Evolutionary conservation across 805 yeast genomes (phyloP).

Genomic region (Lipomyces mesembrius): DNA sequence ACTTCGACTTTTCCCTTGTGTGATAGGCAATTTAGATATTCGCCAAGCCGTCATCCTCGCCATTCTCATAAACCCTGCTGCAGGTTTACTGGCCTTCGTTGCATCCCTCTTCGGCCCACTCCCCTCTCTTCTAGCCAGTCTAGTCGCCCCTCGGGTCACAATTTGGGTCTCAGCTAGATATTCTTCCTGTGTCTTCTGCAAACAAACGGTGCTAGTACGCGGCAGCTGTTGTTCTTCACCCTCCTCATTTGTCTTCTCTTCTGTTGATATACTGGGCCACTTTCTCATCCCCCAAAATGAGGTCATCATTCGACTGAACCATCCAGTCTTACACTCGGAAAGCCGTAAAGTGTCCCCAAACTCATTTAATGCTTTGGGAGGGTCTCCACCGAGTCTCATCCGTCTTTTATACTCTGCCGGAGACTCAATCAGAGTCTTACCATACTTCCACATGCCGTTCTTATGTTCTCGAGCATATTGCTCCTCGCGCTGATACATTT

Average conservation of each 20-base stretch:
- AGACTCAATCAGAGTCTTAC: neutral
- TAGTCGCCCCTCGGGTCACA: neutral
- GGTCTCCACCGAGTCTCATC: neutral
- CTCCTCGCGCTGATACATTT: constrained; percentile 15
- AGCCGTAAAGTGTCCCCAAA: neutral
- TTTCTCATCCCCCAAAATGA: neutral
- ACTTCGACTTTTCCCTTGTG: too few species aligned
- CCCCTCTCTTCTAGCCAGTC: neutral
- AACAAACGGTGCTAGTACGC: neutral
- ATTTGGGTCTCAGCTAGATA: neutral
- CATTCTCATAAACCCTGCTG: too few species aligned
- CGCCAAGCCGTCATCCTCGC: too few species aligned
- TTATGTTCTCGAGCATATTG: constrained; percentile 14
- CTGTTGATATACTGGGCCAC: neutral
- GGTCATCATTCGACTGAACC: neutral
- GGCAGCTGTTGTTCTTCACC: neutral
- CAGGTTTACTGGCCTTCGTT: too few species aligned
- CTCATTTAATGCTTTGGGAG: neutral
- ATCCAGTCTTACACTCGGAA: neutral
- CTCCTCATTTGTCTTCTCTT: neutral
- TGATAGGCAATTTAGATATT: too few species aligned
- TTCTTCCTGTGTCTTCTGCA: neutral
- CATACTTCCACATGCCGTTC: constrained; percentile 32
- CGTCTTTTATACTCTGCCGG: neutral
- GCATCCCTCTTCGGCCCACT: too few species aligned